phyloP scores from a whole-genome alignment of 805 yeast genomes.

The Candida coquimbonensis region DNA sequence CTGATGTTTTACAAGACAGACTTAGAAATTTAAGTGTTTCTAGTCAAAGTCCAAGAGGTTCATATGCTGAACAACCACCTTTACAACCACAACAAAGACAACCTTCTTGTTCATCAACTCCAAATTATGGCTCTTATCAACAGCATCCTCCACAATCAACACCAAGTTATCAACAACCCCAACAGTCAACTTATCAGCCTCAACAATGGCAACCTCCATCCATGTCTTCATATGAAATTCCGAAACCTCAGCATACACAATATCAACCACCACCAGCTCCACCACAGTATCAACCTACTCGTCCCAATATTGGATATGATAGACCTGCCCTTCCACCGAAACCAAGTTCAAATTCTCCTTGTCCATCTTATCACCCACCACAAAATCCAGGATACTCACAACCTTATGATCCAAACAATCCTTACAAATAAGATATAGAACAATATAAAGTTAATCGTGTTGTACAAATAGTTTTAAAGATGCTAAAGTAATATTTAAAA shows the following conservation, averaged over 20 bases:
- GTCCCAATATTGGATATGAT: background rate
- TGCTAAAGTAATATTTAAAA: no score
- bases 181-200: constrained; percentile 1
- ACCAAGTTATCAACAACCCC: background rate
- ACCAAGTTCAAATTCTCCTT: constrained; percentile 9
- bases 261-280: constrained; percentile 9
- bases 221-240: constrained; percentile 3
- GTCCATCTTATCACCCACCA: constrained; percentile 25
- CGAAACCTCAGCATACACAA: constrained; percentile 1
- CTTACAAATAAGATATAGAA: constrained; percentile 1
- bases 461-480: no score
- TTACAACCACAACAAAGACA: background rate
- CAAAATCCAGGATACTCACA: constrained; percentile 11
- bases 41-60: constrained; percentile 15
- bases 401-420: constrained; percentile 22
- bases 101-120: background rate
- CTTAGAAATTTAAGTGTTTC: constrained; percentile 15
- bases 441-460: no score
- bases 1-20: constrained; percentile 14
- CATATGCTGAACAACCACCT: constrained; percentile 4
- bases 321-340: constrained; percentile 16
- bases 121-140: background rate
- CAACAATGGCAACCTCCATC: constrained; percentile 5
- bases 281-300: no score
- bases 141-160: background rate